Conservation (phyloP, 495 filamentous ascomycete genomes). For the Durotheca rogersii region DNA sequence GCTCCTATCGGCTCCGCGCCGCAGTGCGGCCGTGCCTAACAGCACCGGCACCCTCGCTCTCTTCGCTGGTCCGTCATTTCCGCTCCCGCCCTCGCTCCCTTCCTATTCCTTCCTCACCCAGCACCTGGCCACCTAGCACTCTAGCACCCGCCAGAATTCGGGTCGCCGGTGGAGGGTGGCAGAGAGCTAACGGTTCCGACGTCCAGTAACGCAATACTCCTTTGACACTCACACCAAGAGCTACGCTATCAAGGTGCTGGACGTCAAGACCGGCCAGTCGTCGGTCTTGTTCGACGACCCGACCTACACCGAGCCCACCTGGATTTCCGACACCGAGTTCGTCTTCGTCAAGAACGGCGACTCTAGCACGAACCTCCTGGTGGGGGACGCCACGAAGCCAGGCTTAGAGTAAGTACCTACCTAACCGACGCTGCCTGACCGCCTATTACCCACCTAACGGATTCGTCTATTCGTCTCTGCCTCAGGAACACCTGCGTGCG, state of each 20-base stretch:
- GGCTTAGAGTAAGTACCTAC: conserved; percentile 40
- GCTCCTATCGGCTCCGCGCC: conserved; percentile 79
- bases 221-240: conserved; percentile 78
- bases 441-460: neutral
- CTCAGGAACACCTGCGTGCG: too few species aligned
- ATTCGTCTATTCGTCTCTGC: neutral
- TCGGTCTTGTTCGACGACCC: conserved; percentile 63
- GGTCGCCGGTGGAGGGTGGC: neutral
- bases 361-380: conserved; percentile 59
- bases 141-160: too few species aligned
- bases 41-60: conserved; percentile 65
- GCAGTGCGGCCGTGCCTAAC: conserved; percentile 76
- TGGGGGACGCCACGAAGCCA: conserved; percentile 57
- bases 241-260: conserved; percentile 71
- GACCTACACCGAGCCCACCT: conserved; percentile 68
- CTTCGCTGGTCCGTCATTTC: conserved; percentile 62
- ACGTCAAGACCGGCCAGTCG: conserved; percentile 67
- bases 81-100: too few species aligned
- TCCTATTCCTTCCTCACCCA: too few species aligned
- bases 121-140: too few species aligned
- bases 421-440: conserved; percentile 1
- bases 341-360: conserved; percentile 64
- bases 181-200: conserved; percentile 1
- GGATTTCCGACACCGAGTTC: conserved; percentile 68
- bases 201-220: conserved; percentile 65